A percentile compares a stretch with the other conserved stretches of the same genome.
Conservation (phyloP, 192 early-diverging fungal species). For the Physocladia obscura region DNA sequence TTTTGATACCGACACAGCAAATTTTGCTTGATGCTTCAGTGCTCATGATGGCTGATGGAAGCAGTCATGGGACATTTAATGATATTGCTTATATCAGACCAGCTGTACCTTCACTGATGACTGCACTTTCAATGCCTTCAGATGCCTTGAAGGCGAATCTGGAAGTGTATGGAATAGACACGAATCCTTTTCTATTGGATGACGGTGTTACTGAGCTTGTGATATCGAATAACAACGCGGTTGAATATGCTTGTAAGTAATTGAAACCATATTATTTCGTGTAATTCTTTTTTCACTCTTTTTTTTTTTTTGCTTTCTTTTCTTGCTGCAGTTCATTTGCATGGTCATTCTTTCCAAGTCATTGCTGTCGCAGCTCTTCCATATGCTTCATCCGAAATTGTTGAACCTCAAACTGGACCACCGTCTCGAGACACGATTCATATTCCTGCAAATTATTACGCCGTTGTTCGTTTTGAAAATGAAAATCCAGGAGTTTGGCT, state of each 20-base stretch:
- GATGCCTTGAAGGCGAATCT: slow-evolving; percentile 37
- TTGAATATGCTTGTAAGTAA: neutral
- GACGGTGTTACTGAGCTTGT: slow-evolving; percentile 63
- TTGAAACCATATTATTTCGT: neutral
- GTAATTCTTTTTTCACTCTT: neutral
- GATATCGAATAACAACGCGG: slow-evolving; percentile 66
- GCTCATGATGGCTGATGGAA: slow-evolving; percentile 61
- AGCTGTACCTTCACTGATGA: slow-evolving; percentile 64
- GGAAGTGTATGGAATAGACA: slow-evolving; percentile 62
- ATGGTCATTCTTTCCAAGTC: slow-evolving; percentile 79
- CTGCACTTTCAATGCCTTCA: slow-evolving; percentile 57
- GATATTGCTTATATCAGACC: slow-evolving; percentile 64
- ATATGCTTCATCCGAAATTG: slow-evolving; percentile 43
- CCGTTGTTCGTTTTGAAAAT: neutral
- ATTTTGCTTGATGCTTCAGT: slow-evolving; percentile 56
- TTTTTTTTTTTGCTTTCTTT: neutral
- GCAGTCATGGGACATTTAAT: slow-evolving; percentile 79
- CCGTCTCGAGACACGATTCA: neutral
- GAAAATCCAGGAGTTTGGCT: slow-evolving; percentile 1
- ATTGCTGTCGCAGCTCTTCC: slow-evolving; percentile 57
- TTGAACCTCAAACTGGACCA: neutral
- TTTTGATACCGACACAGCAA: slow-evolving; percentile 18
- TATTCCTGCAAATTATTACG: neutral
- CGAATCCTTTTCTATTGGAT: slow-evolving; percentile 58
- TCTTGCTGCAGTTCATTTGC: slow-evolving; percentile 66